A percentile compares a stretch with the other conserved stretches of the same genome.
phyloP scores from a whole-genome alignment of 1,284 basidiomycete species.

The Irpex lacteus region DNA sequence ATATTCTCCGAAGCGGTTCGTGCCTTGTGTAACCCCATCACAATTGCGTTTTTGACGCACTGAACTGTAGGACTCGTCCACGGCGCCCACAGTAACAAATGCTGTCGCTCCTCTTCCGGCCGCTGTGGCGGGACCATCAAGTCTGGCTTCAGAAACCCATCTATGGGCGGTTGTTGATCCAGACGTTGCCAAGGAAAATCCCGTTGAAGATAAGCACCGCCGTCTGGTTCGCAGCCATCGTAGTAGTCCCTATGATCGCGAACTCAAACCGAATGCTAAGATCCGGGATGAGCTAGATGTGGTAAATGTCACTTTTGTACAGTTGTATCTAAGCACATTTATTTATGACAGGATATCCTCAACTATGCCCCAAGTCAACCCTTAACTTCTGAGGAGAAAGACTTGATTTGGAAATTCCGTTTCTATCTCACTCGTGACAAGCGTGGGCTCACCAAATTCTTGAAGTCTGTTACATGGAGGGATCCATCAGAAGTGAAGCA shows the following conservation, averaged over 20 bases:
- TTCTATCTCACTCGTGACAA: constrained; percentile 94
- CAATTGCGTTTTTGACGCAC: neutral
- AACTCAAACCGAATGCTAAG: constrained; percentile 95
- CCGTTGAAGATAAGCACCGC: constrained; percentile 96
- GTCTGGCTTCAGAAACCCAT: constrained; percentile 59
- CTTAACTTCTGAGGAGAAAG: constrained; percentile 90
- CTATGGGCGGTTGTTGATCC: constrained; percentile 94
- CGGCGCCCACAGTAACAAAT: constrained; percentile 7
- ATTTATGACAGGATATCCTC: constrained; percentile 71
- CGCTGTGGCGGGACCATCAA: constrained; percentile 34
- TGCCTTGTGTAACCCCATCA: neutral
- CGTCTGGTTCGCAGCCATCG: constrained; percentile 93
- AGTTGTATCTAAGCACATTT: neutral
- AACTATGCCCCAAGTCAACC: constrained; percentile 88
- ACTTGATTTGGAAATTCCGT: constrained; percentile 97
- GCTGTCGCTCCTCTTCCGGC: constrained; percentile 26
- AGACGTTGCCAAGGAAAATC: constrained; percentile 88
- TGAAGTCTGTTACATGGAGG: constrained; percentile 97
- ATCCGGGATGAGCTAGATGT: constrained; percentile 93
- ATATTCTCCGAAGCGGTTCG: constrained; percentile 86
- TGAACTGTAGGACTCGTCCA: constrained; percentile 4
- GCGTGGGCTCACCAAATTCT: constrained; percentile 93
- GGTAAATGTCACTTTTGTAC: constrained; percentile 25
- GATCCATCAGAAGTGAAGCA: constrained; percentile 96
- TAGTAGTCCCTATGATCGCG: constrained; percentile 91